phyloP scores from a whole-genome alignment of 2,329 filamentous ascomycete species.

The Trichoderma cornu-damae region DNA sequence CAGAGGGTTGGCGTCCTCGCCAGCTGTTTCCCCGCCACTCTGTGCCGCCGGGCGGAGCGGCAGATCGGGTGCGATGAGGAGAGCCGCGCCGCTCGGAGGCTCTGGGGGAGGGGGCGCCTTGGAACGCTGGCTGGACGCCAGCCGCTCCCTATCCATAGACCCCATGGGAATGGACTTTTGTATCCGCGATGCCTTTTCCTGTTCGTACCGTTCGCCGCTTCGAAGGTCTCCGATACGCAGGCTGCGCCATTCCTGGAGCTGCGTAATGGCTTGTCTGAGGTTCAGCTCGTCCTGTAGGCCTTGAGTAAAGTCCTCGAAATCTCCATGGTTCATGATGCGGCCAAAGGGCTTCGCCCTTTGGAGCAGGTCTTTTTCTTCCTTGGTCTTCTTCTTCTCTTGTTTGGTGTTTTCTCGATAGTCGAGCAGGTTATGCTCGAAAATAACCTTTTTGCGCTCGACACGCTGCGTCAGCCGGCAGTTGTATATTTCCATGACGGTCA shows the following conservation, averaged over 20 bases:
- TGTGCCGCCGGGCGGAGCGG: slow-evolving; percentile 51
- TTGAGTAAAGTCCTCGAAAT: slow-evolving; percentile 81
- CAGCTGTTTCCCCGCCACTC: slow-evolving; percentile 37
- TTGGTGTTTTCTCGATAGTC: slow-evolving; percentile 91
- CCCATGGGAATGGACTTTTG: slow-evolving; percentile 68
- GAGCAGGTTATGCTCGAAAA: slow-evolving; percentile 90
- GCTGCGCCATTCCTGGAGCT: slow-evolving; percentile 90
- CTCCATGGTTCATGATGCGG: slow-evolving; percentile 89
- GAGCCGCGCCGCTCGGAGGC: slow-evolving; percentile 66
- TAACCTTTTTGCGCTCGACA: slow-evolving; percentile 90
- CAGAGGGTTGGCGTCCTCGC: slow-evolving; percentile 33
- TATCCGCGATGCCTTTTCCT: slow-evolving; percentile 72
- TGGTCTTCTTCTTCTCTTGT: slow-evolving; percentile 88
- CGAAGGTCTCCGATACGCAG: slow-evolving; percentile 79
- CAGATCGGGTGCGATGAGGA: slow-evolving; percentile 74
- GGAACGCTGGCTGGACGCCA: slow-evolving; percentile 65
- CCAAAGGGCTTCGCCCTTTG: slow-evolving; percentile 96
- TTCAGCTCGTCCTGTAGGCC: slow-evolving; percentile 89
- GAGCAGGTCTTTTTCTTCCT: slow-evolving; percentile 85
- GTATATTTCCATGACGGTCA: slow-evolving; percentile 98
- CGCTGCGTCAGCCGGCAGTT: slow-evolving; percentile 85
- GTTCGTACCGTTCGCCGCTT: slow-evolving; percentile 86
- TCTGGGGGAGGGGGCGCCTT: slow-evolving; percentile 64
- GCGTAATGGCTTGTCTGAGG: slow-evolving; percentile 78
- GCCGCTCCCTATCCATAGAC: slow-evolving; percentile 73